These are phyloP conservation scores for Aaosphaeria pasadenensis DNA, from an alignment of 2,329 filamentous ascomycete genomes.

Conservation along the genomic window DNA sequence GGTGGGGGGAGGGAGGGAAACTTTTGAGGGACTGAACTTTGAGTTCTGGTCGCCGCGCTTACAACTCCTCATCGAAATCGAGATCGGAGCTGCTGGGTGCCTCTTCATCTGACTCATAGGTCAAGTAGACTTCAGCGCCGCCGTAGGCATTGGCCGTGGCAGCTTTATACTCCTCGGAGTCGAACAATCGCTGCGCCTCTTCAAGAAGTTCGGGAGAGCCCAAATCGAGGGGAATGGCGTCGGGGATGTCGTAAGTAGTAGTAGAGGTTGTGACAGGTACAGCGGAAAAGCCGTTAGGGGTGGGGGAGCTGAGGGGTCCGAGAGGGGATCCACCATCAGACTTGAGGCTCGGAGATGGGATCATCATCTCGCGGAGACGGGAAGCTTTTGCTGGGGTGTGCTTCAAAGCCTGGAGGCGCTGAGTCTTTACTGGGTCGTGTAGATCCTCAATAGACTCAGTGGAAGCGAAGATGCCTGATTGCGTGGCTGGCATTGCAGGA, in stretches of 20 bases:
- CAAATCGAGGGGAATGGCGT: conserved; percentile 14
- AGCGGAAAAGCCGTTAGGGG: not conserved
- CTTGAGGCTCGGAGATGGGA: conserved; percentile 25
- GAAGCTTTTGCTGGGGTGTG: conserved; percentile 33
- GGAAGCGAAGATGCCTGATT: conserved; percentile 1
- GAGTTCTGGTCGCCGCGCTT: too few relatives aligned
- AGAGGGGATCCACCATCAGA: conserved; percentile 7
- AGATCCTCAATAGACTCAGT: conserved; percentile 24
- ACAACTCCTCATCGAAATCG: too few relatives aligned
- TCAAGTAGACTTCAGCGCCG: not conserved
- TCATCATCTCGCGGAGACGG: conserved; percentile 28
- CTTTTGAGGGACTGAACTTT: too few relatives aligned
- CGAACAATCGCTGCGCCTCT: not conserved
- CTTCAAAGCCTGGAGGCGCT: conserved; percentile 29
- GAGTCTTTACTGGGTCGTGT: conserved; percentile 23
- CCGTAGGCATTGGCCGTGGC: not conserved
- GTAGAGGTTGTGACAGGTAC: conserved; percentile 7
- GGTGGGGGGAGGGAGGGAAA: too few relatives aligned
- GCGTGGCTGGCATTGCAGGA: not conserved
- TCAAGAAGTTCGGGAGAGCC: conserved; percentile 1
- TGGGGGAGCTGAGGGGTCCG: conserved; percentile 19
- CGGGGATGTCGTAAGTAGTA: conserved; percentile 20
- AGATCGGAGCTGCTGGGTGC: not conserved
- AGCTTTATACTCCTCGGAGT: not conserved
- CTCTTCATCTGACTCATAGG: not conserved